These are phyloP conservation scores for Trapa bicornis DNA, from an alignment of 345 rosid genomes.

Conservation along the genomic window DNA sequence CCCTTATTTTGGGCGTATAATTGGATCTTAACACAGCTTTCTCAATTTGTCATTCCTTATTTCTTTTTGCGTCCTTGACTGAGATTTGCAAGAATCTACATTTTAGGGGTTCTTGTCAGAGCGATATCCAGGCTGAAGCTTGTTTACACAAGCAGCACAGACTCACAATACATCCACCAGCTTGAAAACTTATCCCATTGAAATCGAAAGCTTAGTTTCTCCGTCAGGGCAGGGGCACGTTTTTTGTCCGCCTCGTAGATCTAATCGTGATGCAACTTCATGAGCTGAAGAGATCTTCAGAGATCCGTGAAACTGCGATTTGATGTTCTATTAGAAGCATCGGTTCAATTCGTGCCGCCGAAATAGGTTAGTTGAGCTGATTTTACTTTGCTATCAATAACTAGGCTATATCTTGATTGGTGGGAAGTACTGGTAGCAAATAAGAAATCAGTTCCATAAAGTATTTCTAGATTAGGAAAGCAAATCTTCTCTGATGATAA, in stretches of 20 bases:
- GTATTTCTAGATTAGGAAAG: no score
- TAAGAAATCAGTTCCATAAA: not conserved
- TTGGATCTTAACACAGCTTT: no score
- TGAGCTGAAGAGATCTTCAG: not conserved
- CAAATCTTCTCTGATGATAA: no score
- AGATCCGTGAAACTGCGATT: not conserved
- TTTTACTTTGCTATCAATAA: not conserved
- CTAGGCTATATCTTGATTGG: not conserved
- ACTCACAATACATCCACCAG: not conserved
- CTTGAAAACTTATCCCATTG: not conserved
- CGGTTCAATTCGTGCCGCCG: not conserved
- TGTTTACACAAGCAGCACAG: not conserved
- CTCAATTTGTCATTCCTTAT: not conserved
- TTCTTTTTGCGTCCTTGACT: not conserved
- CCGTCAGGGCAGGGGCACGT: not conserved
- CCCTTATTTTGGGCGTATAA: not conserved
- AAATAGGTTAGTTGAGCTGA: not conserved
- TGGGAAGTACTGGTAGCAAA: not conserved
- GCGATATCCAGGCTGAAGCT: not conserved
- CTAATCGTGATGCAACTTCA: not conserved
- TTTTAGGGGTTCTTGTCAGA: not conserved
- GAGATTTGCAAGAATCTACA: conserved; percentile 1
- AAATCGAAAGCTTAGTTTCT: not conserved
- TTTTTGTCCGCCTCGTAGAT: not conserved
- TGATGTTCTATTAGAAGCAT: not conserved